Evolutionary conservation across 441 rosid genomes (phyloP).

Genomic region (Populus hybrid): DNA sequence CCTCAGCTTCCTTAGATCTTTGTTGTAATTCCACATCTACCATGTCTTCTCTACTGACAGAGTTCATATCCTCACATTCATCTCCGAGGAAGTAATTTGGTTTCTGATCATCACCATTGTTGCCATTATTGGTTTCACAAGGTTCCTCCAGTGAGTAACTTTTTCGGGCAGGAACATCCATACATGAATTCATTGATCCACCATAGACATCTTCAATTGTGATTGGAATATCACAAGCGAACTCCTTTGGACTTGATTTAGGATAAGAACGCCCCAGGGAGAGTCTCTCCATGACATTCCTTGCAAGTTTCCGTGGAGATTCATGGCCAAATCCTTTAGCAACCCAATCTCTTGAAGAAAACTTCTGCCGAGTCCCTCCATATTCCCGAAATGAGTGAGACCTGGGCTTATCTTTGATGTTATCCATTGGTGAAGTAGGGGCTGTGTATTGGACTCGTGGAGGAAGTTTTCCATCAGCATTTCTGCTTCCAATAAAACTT

Average conservation of each 20-base stretch:
- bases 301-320: conserved; percentile 83
- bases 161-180: conserved; percentile 39
- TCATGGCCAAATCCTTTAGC: conserved; percentile 60
- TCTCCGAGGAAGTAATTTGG: conserved; percentile 25
- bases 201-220: conserved; percentile 77
- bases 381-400: conserved; percentile 77
- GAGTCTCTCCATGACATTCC: conserved; percentile 80
- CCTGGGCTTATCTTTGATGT: conserved; percentile 39
- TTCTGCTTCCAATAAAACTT: conserved; percentile 38
- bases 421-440: conserved; percentile 60
- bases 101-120: conserved; percentile 35
- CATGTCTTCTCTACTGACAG: conserved; percentile 40
- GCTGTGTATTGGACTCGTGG: conserved; percentile 62
- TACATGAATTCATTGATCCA: conserved; percentile 41
- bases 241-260: conserved; percentile 47
- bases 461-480: conserved; percentile 52
- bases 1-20: conserved; percentile 68
- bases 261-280: conserved; percentile 48
- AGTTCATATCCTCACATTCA: conserved; percentile 27
- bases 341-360: conserved; percentile 55
- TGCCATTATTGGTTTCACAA: conserved; percentile 32
- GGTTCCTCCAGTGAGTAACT: conserved; percentile 41
- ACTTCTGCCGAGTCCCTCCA: conserved; percentile 43
- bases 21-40: conserved; percentile 50
- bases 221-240: conserved; percentile 53